Evolutionary conservation across 2,329 filamentous ascomycete species (phyloP), one percentile per base, ranked within the genome.

Genomic region (Pestalotiopsis sp.): DNA sequence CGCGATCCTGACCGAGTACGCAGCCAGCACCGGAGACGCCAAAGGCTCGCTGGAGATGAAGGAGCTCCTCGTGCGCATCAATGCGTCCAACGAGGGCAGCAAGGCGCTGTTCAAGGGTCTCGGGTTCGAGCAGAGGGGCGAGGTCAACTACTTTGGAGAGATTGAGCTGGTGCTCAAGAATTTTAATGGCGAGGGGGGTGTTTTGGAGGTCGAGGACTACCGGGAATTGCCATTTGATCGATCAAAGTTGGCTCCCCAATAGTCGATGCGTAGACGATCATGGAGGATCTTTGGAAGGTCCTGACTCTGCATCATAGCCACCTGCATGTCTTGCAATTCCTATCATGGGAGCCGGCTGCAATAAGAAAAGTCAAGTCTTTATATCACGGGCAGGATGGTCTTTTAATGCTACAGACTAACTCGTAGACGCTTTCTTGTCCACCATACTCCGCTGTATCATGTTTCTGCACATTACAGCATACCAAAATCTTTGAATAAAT

Each of bases 61-160:
- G 69, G 79, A 84, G 0, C 71, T 91, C 23, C 87, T 89, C 75
- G 86, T 83, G 2, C 90, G 89, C 76, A 90, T 89, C 72, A 85
- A 90, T 71, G 85, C 85, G 67, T 78, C 75, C 4, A 92, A 92
- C 61, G 74, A 62, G 7, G 81, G 80, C 1, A 90, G 87, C 69
- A 82, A 86, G 23, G 80, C 80, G 36, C 76, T 90, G 61, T 90
- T 90, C 71, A 76, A 75, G 70, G 80, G 82, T 41, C 74, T 89
- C 62, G 87, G 87, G 0, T 90, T 90, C 69, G 72, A 71, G 70
- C 84, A 86, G 76, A 76, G 79, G n/a, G 87, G 86, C 0, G 81
- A 76, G 2, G 84, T 86, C 65, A 87, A 90, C 73, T 90, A 90
- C 73, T 90, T 90, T 79, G 87, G 86, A 0, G 88, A 90, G 79